Conservation (phyloP, 1,284 basidiomycete species). For the Volvariella surrecta region DNA sequence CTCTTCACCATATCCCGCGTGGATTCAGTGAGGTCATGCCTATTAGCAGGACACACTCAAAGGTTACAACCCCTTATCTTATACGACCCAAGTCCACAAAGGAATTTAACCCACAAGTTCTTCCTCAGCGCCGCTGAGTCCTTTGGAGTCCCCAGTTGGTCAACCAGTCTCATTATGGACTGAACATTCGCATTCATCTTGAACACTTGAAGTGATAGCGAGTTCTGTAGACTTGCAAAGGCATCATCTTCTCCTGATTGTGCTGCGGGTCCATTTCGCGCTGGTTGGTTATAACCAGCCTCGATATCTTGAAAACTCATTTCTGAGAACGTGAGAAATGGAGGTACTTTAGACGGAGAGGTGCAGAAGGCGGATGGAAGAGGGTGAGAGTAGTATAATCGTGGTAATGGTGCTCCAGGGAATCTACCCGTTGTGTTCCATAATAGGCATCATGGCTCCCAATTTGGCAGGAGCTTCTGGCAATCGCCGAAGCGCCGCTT, state of each 20-base stretch:
- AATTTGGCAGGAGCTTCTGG: no score
- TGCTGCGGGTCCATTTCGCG: slow-evolving; percentile 22
- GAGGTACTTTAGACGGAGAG: background rate
- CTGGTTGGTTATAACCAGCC: slow-evolving; percentile 34
- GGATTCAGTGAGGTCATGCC: slow-evolving; percentile 87
- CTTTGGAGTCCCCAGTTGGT: slow-evolving; percentile 77
- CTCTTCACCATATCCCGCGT: slow-evolving; percentile 93
- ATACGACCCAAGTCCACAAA: background rate
- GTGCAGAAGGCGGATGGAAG: no score
- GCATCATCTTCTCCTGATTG: slow-evolving; percentile 61
- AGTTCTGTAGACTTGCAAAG: slow-evolving; percentile 76
- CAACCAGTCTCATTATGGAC: slow-evolving; percentile 87
- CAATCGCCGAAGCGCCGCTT: no score
- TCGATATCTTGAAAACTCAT: slow-evolving; percentile 82
- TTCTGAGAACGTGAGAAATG: background rate
- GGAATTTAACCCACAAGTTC: slow-evolving; percentile 53
- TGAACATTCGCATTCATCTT: slow-evolving; percentile 98
- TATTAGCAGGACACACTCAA: slow-evolving; percentile 16
- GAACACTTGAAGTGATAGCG: slow-evolving; percentile 92
- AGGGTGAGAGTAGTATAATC: no score
- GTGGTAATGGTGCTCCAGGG: no score
- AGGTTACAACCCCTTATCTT: background rate
- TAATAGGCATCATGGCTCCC: no score
- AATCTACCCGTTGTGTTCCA: no score
- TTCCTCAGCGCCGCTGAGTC: slow-evolving; percentile 74